phyloP scores from a whole-genome alignment of 257 asterid genomes.

The Catharanthus roseus region DNA sequence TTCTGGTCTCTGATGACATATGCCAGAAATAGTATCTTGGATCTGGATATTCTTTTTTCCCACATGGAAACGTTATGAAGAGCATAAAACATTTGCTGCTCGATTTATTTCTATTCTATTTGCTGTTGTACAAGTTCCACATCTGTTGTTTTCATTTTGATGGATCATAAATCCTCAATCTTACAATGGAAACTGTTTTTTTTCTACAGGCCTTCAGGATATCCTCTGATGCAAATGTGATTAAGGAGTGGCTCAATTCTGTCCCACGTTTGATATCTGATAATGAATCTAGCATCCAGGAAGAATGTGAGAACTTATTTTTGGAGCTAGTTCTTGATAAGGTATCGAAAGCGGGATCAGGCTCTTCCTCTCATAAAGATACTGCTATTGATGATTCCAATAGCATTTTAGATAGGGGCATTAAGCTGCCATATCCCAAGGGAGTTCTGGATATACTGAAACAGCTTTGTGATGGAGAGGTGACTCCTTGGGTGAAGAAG shows the following conservation, averaged over 20 bases:
- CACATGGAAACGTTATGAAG: not conserved
- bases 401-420: slow-evolving; percentile 26
- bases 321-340: slow-evolving; percentile 75
- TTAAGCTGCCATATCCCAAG: slow-evolving; percentile 34
- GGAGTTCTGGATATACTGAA: slow-evolving; percentile 51
- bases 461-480: slow-evolving; percentile 73
- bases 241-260: slow-evolving; percentile 88
- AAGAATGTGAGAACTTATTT: slow-evolving; percentile 85
- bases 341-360: slow-evolving; percentile 45
- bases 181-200: slow-evolving; percentile 12
- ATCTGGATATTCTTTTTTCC: not conserved
- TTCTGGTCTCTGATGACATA: not conserved
- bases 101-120: not conserved
- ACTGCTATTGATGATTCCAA: slow-evolving; percentile 25
- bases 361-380: slow-evolving; percentile 21
- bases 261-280: slow-evolving; percentile 71
- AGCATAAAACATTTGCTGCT: not conserved
- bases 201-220: slow-evolving; percentile 66
- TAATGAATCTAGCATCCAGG: slow-evolving; percentile 92
- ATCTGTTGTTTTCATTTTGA: not conserved
- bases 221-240: slow-evolving; percentile 40
- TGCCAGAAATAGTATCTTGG: not conserved
- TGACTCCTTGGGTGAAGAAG: slow-evolving; percentile 88
- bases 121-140: not conserved
- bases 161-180: not conserved